Base-by-base conservation (phyloP, 169 alveolate genomes). In the Cryptosporidium viatorum region DNA sequence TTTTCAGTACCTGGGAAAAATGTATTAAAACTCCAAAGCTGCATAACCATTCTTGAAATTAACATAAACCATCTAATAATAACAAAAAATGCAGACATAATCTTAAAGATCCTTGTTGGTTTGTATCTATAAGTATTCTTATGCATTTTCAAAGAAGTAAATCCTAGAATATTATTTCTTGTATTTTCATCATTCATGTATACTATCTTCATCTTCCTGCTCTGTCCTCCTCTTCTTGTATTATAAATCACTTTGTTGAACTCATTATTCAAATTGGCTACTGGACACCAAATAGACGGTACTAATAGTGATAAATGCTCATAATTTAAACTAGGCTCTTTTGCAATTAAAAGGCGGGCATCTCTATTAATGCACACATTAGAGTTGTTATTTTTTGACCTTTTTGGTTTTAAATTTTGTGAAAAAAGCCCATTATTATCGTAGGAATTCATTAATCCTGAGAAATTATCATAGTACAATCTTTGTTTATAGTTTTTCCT, bases 21-120 rank as follows among this genome's bases (percentile, higher is more conserved):
- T 29, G 37, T 26, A 43, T 67, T 45, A 43, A 37, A 62, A 65
- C 37, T 59, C 75, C 73, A 65, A 10, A 80, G 45, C 37, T 80
- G 89, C 48, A 80, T 18, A 16, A 80, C 67, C 89, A 80, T 80
- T 41, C 89, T 80, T 1, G 75, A 80, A 14, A 80, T 43, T 43
- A 80, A 41, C 26, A 80, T 65, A 29, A 21, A 80, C 89, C 89
- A 80, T 39, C 89, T 80, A 21, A 80, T 23, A 6, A 80, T 26
- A 2, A 80, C 89, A 80, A 80, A 80, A 26, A 41, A 62, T 0
- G 70, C 50, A 6, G 89, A 62, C 0, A 65, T 80, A 62, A 65
- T 31, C 29, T 80, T 80, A 23, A 80, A 80, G 5, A 80, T 18
- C 5, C 45, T 43, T 18, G 89, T 62, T 4, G 89, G 89, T 59